Evolutionary conservation across 1,139 yeast genomes (phyloP).

Genomic region (Zhuliangozyma blackwelliae): DNA sequence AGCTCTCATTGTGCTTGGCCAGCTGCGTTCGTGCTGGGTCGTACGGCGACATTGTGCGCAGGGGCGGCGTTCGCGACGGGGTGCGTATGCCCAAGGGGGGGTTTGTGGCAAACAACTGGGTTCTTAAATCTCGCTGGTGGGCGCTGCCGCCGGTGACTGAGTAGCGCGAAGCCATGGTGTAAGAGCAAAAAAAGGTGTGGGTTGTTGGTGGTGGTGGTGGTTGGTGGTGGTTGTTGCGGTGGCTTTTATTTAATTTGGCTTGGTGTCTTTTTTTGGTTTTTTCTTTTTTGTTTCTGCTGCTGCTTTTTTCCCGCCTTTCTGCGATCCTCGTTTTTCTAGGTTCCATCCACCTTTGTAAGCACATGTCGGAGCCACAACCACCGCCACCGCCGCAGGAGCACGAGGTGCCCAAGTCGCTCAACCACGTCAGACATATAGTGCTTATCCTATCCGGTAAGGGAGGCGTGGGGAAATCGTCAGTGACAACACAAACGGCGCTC

Average conservation of each 20-base stretch:
- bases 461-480: conserved; percentile 90
- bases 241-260: too few species aligned
- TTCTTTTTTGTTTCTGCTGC: too few species aligned
- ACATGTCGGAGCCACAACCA: conserved; percentile 1
- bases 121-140: conserved; percentile 44
- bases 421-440: conserved; percentile 62
- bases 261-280: too few species aligned
- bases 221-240: too few species aligned
- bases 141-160: conserved; percentile 36
- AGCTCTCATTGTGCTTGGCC: conserved; percentile 51
- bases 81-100: conserved; percentile 20
- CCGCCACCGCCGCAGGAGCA: conserved; percentile 5
- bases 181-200: neutral
- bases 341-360: too few species aligned
- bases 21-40: conserved; percentile 27
- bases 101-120: conserved; percentile 34
- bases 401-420: conserved; percentile 50
- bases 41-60: conserved; percentile 49
- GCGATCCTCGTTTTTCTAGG: too few species aligned
- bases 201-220: too few species aligned
- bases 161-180: conserved; percentile 28
- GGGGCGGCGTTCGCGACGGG: conserved; percentile 20
- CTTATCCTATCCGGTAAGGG: conserved; percentile 47
- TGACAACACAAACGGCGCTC: conserved; percentile 88
- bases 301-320: too few species aligned